Conservation (phyloP, 164 flowering plant species). For the Aristolochia californica region DNA sequence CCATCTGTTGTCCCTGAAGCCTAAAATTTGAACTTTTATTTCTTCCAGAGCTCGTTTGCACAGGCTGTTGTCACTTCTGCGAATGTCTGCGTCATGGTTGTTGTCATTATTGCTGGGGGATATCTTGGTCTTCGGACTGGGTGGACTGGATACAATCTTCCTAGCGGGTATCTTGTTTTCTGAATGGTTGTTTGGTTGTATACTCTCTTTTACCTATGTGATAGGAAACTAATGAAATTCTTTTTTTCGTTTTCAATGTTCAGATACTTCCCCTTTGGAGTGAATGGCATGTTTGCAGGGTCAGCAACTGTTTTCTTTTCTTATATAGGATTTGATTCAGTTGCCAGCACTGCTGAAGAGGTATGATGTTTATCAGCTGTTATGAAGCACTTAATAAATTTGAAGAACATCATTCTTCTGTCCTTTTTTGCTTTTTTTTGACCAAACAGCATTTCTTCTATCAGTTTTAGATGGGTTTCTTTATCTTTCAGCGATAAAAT, state of each 20-base stretch:
- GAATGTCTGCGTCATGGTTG: conserved; percentile 74
- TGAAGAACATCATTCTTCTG: not conserved
- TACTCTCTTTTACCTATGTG: not conserved
- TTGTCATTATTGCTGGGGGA: conserved; percentile 77
- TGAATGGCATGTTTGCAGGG: conserved; percentile 94
- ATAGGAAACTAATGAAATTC: not conserved
- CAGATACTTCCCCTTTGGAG: conserved; percentile 86
- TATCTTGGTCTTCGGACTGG: conserved; percentile 80
- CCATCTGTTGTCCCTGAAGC: not conserved
- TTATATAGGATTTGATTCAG: conserved; percentile 92
- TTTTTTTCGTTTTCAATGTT: conserved; percentile 4
- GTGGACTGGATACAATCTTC: conserved; percentile 84
- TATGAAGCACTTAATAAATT: too few relatives aligned
- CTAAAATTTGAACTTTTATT: not conserved
- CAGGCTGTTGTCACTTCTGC: conserved; percentile 72
- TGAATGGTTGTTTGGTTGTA: not conserved
- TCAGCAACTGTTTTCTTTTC: conserved; percentile 98
- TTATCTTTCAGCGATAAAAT: too few relatives aligned
- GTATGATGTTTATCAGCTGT: conserved; percentile 18
- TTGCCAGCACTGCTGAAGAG: conserved; percentile 99
- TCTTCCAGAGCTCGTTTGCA: conserved; percentile 76
- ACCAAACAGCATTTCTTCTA: too few relatives aligned
- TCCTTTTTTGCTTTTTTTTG: not conserved
- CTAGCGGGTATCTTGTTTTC: conserved; percentile 50
- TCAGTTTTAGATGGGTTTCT: too few relatives aligned